Evolutionary conservation across 2,329 filamentous ascomycete genomes (phyloP).

Genomic region (Nectriaceae sp.): DNA sequence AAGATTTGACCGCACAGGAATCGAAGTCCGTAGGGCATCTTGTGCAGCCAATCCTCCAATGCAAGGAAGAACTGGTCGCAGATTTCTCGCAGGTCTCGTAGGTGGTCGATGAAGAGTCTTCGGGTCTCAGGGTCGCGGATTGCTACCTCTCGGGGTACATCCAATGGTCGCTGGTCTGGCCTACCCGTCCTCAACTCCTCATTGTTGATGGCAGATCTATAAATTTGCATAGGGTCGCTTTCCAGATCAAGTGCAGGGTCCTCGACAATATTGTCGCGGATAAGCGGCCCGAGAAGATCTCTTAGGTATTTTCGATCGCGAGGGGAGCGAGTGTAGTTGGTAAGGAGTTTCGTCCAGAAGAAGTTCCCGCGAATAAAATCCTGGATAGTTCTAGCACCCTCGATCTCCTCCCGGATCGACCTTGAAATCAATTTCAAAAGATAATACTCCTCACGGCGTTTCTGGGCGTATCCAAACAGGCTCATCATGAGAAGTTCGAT

Average conservation of each 20-base stretch:
- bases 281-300: constrained; percentile 79
- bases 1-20: constrained; percentile 88
- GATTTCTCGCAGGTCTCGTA: constrained; percentile 92
- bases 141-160: constrained; percentile 89
- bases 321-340: constrained; percentile 87
- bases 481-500: constrained; percentile 95
- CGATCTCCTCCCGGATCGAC: constrained; percentile 84
- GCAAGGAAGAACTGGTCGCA: constrained; percentile 85
- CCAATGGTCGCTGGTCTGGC: constrained; percentile 76
- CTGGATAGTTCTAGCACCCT: constrained; percentile 70
- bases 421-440: constrained; percentile 83
- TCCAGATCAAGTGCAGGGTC: constrained; percentile 90
- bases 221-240: constrained; percentile 97
- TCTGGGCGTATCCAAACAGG: constrained; percentile 95
- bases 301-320: constrained; percentile 90
- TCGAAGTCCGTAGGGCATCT: constrained; percentile 90
- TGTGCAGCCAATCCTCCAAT: constrained; percentile 79
- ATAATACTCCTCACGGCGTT: constrained; percentile 95
- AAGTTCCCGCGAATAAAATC: constrained; percentile 89
- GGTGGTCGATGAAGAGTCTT: constrained; percentile 88
- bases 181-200: constrained; percentile 91
- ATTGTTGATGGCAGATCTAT: constrained; percentile 93
- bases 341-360: constrained; percentile 87
- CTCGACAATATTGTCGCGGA: constrained; percentile 90
- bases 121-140: constrained; percentile 94